Evolutionary conservation across 345 rosid genomes (phyloP).

Genomic region (Aurinia saxatilis): DNA sequence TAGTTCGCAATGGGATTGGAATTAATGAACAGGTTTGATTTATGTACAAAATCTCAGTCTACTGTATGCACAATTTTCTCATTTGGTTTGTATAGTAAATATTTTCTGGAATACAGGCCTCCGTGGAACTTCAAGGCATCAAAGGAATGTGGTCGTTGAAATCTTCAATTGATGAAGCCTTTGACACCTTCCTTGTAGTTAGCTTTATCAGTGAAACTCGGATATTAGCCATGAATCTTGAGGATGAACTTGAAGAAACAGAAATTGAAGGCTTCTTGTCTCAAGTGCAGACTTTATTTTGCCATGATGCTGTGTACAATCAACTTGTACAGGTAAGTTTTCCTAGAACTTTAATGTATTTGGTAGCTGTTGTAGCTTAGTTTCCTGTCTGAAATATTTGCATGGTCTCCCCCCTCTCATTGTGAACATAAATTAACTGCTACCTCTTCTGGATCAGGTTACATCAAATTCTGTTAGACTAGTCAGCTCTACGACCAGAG

Average conservation of each 20-base stretch:
- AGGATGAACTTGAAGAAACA: constrained; percentile 98
- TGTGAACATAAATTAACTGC: background rate
- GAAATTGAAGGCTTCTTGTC: constrained; percentile 95
- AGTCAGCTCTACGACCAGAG: constrained; percentile 69
- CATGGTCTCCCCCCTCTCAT: constrained; percentile 5
- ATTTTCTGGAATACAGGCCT: constrained; percentile 51
- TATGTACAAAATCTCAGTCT: background rate
- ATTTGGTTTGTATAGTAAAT: background rate
- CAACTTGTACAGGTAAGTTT: constrained; percentile 89
- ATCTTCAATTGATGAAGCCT: constrained; percentile 90
- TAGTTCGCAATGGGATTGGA: constrained; percentile 98
- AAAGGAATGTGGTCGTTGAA: constrained; percentile 99
- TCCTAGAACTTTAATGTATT: background rate
- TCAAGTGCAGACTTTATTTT: constrained; percentile 91
- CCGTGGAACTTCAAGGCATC: constrained; percentile 99
- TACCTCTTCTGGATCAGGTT: constrained; percentile 43
- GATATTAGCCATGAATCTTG: constrained; percentile 93
- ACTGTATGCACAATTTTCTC: background rate
- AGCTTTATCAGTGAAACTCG: constrained; percentile 96
- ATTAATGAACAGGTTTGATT: constrained; percentile 85
- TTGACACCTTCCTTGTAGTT: constrained; percentile 90
- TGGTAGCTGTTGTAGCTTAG: background rate
- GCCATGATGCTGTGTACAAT: constrained; percentile 89
- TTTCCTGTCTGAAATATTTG: background rate
- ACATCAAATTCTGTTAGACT: constrained; percentile 89